Conservation (phyloP, 1,284 basidiomycete species). For the Apiotrichum montevideense region DNA sequence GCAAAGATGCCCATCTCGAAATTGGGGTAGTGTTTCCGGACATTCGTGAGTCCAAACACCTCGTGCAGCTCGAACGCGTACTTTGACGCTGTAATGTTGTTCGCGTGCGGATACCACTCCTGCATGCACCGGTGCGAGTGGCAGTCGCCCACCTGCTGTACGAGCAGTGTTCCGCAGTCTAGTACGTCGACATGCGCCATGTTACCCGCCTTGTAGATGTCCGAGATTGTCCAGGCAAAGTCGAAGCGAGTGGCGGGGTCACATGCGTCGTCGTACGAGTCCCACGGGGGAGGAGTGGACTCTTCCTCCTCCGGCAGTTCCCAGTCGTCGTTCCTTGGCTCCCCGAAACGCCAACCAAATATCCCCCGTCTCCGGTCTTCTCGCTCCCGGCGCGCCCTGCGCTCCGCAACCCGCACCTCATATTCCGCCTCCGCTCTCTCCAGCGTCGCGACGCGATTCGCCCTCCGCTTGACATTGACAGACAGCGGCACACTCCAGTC, state of each 20-base stretch:
- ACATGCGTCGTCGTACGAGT: constrained; percentile 20
- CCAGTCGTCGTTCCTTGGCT: background rate
- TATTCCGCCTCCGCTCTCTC: constrained; percentile 17
- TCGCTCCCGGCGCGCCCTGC: too few species aligned
- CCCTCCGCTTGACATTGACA: constrained; percentile 36
- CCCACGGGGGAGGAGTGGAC: too few species aligned
- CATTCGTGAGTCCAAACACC: constrained; percentile 37
- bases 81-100: constrained; percentile 47
- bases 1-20: constrained; percentile 44
- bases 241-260: constrained; percentile 27
- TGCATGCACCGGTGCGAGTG: constrained; percentile 37
- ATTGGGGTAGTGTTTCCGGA: constrained; percentile 32
- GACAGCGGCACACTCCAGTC: constrained; percentile 34
- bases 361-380: too few species aligned
- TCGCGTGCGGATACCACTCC: constrained; percentile 46
- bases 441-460: constrained; percentile 27
- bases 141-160: constrained; percentile 47
- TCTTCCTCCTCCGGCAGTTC: too few species aligned
- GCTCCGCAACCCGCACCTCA: background rate
- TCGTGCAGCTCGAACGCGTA: constrained; percentile 47
- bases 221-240: constrained; percentile 44
- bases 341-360: too few species aligned
- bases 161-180: constrained; percentile 41
- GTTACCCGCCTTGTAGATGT: constrained; percentile 42
- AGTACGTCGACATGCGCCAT: constrained; percentile 38